Evolutionary conservation across 169 alveolate genomes (phyloP).

Genomic region (Plasmodium malariae): DNA sequence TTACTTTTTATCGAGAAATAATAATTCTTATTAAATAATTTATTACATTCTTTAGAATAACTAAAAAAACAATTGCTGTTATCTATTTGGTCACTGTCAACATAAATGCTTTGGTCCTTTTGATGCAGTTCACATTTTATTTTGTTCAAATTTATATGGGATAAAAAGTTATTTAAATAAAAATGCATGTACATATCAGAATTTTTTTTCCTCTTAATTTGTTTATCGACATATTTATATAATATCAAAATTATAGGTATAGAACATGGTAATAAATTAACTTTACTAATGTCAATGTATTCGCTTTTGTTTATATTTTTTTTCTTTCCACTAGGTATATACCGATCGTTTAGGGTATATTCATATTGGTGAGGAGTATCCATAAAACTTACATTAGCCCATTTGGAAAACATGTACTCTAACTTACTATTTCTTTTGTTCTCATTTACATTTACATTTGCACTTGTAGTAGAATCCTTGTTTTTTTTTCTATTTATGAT

Average conservation of each 20-base stretch:
- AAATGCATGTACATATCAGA: slow-evolving; percentile 47
- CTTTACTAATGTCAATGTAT: slow-evolving; percentile 51
- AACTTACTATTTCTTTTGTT: background rate
- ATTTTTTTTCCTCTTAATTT: slow-evolving; percentile 17
- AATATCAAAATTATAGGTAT: slow-evolving; percentile 42
- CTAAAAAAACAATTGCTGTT: slow-evolving; percentile 35
- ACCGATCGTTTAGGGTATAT: background rate
- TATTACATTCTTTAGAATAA: slow-evolving; percentile 17
- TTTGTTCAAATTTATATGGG: slow-evolving; percentile 24
- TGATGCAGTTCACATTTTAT: slow-evolving; percentile 64
- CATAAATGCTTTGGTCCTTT: background rate
- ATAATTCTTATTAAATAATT: slow-evolving; percentile 11
- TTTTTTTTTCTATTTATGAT: background rate
- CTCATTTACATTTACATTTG: background rate
- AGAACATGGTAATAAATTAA: slow-evolving; percentile 59
- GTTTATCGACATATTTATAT: slow-evolving; percentile 28
- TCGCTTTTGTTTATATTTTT: slow-evolving; percentile 5
- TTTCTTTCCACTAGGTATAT: background rate
- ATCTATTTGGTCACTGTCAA: background rate
- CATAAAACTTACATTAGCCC: background rate
- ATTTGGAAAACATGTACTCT: background rate
- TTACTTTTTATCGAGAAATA: background rate
- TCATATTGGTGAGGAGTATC: background rate
- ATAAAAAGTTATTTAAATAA: slow-evolving; percentile 45
- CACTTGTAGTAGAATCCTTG: no score